Conservation (phyloP, 805 yeast species). For the Candida maesae region DNA sequence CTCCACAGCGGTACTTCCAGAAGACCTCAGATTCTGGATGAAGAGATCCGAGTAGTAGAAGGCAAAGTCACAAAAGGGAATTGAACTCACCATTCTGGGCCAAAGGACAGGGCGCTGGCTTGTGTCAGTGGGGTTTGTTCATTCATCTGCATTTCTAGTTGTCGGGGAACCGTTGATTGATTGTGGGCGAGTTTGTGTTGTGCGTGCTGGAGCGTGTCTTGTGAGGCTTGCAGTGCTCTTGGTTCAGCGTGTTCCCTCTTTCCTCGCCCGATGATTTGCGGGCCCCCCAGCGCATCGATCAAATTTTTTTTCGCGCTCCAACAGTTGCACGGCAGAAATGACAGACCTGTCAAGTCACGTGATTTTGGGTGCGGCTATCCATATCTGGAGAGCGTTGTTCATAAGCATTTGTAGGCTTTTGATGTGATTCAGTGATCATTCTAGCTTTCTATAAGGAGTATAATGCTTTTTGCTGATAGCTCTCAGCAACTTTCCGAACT, state of each 20-base stretch:
- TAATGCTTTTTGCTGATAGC: too few relatives aligned
- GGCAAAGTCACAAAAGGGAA: background rate
- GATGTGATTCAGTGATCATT: too few relatives aligned
- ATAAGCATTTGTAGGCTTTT: too few relatives aligned
- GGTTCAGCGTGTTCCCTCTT: background rate
- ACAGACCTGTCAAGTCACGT: too few relatives aligned
- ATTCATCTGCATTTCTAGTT: slow-evolving; percentile 8
- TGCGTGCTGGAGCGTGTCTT: background rate
- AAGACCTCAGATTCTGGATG: too few relatives aligned
- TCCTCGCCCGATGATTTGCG: background rate
- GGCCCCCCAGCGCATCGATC: background rate
- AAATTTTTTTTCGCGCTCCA: background rate
- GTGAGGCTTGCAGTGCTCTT: background rate
- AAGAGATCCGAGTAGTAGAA: too few relatives aligned
- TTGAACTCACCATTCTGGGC: slow-evolving; percentile 15
- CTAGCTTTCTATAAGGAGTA: too few relatives aligned
- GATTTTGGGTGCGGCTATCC: too few relatives aligned
- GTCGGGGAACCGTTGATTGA: background rate
- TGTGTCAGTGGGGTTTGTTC: slow-evolving; percentile 6
- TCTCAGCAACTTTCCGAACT: too few relatives aligned
- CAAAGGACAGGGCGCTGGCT: slow-evolving; percentile 11
- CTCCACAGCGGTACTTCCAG: too few relatives aligned
- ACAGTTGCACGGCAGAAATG: too few relatives aligned
- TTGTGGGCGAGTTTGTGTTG: background rate
- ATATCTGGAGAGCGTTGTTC: too few relatives aligned